phyloP scores from a whole-genome alignment of 176 grass and related monocot genomes.

The Phoenix dactylifera region DNA sequence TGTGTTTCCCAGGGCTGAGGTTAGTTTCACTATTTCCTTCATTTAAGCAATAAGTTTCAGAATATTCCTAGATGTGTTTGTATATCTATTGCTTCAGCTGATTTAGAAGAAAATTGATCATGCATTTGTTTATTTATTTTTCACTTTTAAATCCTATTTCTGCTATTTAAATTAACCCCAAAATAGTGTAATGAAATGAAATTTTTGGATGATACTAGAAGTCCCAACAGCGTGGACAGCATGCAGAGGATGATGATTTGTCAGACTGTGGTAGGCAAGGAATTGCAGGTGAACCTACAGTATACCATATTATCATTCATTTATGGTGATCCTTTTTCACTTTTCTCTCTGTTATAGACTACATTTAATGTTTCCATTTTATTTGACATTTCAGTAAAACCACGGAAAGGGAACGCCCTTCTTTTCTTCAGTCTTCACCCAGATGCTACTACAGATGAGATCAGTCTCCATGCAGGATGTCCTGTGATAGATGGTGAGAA shows the following conservation, averaged over 20 bases:
- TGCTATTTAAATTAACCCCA: too few species aligned
- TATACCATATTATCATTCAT: not conserved
- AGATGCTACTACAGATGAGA: slow-evolving; percentile 45
- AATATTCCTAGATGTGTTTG: too few species aligned
- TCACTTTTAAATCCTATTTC: too few species aligned
- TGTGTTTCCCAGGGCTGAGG: slow-evolving; percentile 81
- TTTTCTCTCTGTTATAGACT: too few species aligned
- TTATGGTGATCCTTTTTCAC: too few species aligned
- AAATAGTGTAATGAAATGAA: too few species aligned
- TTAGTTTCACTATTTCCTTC: slow-evolving; percentile 11
- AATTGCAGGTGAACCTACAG: slow-evolving; percentile 40
- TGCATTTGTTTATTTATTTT: too few species aligned
- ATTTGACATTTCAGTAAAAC: slow-evolving; percentile 48
- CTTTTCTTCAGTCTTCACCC: slow-evolving; percentile 89
- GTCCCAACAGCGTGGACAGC: slow-evolving; percentile 13
- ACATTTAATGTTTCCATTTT: slow-evolving; percentile 6
- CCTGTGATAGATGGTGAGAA: slow-evolving; percentile 77
- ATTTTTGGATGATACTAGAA: slow-evolving; percentile 19
- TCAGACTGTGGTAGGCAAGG: slow-evolving; percentile 81
- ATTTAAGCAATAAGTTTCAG: not conserved
- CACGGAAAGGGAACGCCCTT: slow-evolving; percentile 70
- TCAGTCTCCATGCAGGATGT: slow-evolving; percentile 80
- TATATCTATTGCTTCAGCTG: too few species aligned
- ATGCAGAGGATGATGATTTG: slow-evolving; percentile 40
- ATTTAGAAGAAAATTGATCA: too few species aligned